phyloP scores from a whole-genome alignment of 139 green algal species.

The Chlamydomonas incerta region DNA sequence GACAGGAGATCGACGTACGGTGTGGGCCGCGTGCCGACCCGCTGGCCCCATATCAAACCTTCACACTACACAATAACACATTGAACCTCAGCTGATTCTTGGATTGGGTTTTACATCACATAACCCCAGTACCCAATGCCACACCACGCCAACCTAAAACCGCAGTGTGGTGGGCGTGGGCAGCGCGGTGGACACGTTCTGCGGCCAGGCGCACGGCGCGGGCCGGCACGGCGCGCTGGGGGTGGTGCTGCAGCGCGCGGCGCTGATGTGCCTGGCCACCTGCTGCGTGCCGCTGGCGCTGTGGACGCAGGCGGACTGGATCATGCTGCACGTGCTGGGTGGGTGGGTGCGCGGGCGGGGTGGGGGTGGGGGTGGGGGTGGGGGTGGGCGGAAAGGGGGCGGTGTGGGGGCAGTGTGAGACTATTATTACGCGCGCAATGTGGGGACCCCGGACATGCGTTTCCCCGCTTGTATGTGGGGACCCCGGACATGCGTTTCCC shows the following conservation, averaged over 20 bases:
- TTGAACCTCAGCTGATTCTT: neutral
- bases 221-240: slow-evolving; percentile 8
- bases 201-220: slow-evolving; percentile 35
- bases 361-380: too few species aligned
- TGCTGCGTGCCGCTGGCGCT: slow-evolving; percentile 6
- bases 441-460: too few species aligned
- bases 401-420: too few species aligned
- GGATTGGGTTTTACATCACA: neutral
- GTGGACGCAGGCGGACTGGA: slow-evolving; percentile 12
- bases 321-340: slow-evolving; percentile 1
- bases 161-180: slow-evolving; percentile 33
- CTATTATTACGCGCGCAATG: too few species aligned
- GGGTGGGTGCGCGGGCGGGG: too few species aligned
- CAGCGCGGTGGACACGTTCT: slow-evolving; percentile 39
- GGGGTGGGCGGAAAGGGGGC: too few species aligned
- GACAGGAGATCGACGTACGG: too few species aligned
- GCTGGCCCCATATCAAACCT: too few species aligned
- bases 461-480: too few species aligned
- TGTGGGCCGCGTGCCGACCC: too few species aligned
- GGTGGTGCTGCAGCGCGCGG: slow-evolving; percentile 37
- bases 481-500: too few species aligned
- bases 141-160: neutral
- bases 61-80: too few species aligned
- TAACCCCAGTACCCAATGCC: neutral
- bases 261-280: slow-evolving; percentile 20